These are phyloP conservation scores for Rhipidocladum racemiflorum DNA, from an alignment of 176 grass and related monocot species.

Conservation along the genomic window DNA sequence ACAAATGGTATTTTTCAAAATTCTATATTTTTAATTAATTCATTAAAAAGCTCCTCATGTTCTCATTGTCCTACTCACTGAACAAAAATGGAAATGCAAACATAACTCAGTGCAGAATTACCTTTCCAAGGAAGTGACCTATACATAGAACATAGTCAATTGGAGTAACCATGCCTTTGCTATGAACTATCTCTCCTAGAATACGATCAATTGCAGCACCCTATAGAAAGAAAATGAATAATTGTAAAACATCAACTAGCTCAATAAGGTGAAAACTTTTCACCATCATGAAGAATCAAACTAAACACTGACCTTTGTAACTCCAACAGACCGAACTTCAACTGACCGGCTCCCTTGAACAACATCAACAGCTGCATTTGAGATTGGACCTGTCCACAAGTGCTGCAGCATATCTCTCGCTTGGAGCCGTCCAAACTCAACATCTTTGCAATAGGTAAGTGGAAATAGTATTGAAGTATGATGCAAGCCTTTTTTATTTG, in stretches of 20 bases:
- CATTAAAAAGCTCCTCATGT: not conserved
- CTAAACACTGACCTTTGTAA: conserved; percentile 74
- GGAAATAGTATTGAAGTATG: conserved; percentile 13
- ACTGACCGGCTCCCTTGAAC: conserved; percentile 98
- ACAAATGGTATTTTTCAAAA: not conserved
- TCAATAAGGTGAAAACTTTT: conserved; percentile 22
- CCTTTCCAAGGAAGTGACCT: conserved; percentile 97
- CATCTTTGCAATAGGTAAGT: conserved; percentile 52
- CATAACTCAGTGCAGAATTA: conserved; percentile 33
- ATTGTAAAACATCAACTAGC: conserved; percentile 15
- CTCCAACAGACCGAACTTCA: conserved; percentile 95
- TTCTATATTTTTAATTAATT: not conserved
- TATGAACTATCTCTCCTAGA: conserved; percentile 96
- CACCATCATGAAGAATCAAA: conserved; percentile 6
- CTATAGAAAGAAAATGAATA: conserved; percentile 40
- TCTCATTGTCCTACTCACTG: not conserved
- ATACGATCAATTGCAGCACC: conserved; percentile 98
- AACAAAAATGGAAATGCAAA: not conserved
- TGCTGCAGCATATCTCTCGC: conserved; percentile 99
- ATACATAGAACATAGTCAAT: conserved; percentile 97
- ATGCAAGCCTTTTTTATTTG: not conserved
- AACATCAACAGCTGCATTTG: conserved; percentile 97
- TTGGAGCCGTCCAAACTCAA: conserved; percentile 97
- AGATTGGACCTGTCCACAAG: conserved; percentile 96
- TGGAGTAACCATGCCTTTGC: conserved; percentile 92